Evolutionary conservation across 768 basidiomycete species (phyloP).

Genomic region (Suillus subalutaceus): DNA sequence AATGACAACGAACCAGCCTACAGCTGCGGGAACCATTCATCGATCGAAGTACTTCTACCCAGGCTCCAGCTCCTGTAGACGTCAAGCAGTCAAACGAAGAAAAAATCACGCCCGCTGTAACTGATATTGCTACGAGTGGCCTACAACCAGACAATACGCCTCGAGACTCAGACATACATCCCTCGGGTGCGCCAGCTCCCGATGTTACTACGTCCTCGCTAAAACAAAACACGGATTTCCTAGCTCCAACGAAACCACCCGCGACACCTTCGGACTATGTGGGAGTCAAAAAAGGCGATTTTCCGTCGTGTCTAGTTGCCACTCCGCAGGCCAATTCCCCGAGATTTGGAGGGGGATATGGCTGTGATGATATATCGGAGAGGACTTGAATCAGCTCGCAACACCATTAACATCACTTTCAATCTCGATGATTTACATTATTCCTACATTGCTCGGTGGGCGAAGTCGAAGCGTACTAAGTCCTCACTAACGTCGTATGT

Average conservation of each 20-base stretch:
- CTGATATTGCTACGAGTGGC: too few relatives aligned
- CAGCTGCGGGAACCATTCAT: neutral
- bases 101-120: neutral
- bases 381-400: slow-evolving; percentile 17
- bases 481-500: slow-evolving; percentile 38
- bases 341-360: slow-evolving; percentile 23
- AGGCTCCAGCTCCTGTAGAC: neutral
- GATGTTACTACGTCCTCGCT: neutral
- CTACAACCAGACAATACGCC: neutral
- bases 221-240: neutral
- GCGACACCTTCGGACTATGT: neutral
- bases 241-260: neutral
- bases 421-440: slow-evolving; percentile 31
- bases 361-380: slow-evolving; percentile 19
- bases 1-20: neutral
- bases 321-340: neutral
- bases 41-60: neutral
- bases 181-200: neutral
- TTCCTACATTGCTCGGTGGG: slow-evolving; percentile 38
- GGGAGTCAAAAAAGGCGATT: neutral
- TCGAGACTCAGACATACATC: neutral
- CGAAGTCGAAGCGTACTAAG: slow-evolving; percentile 33
- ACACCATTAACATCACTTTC: slow-evolving; percentile 27
- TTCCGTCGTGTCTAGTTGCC: neutral
- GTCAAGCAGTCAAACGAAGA: neutral